Evolutionary conservation across 1,284 basidiomycete genomes (phyloP), one percentile per base, ranked within the genome.

Genomic region (Ustilago hordei): DNA sequence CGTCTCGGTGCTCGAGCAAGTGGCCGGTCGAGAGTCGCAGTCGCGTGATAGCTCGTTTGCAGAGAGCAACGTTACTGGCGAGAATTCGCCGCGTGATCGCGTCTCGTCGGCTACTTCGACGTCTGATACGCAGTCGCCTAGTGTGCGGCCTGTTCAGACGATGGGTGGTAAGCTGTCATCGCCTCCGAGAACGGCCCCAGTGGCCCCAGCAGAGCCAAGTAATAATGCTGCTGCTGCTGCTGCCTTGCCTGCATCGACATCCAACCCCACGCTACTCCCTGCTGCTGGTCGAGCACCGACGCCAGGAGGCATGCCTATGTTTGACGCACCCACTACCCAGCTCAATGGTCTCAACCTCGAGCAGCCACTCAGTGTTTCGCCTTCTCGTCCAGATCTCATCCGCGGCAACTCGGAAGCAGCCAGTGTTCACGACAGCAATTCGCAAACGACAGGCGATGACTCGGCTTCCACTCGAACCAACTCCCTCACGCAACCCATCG

Each of bases 81-180:
- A 73, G n/a, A 64, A 60, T 34, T 75, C 73, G 15, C 72, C 67
- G 2, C 66, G 75, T 47, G 69, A 73, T 15, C 55, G 80, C 15
- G 64, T 71, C 43, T 81, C 80, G 5, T 81, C 80, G 17, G 75
- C 80, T 32, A 81, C 80, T 17, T 81, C 80, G 36, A 50, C 59
- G 2, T 78, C 80, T 17, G 74, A 71, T 17, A 52, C 57, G 13
- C 63, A 68, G 32, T 69, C 73, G 35, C 71, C 67, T 32, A 65
- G 52, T 47, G 59, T 53, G 55, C 66, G 45, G 1, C 71, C 71
- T 32, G 62, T 69, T 9, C 62, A 65, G 8, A 62, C 55, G 11
- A 35, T 60, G 31, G 62, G 62, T 52, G 55, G 8, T 41, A 74
- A 54, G 3, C 19, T 36, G 13, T 64, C 70, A 34, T 64, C 70